Base-by-base conservation (phyloP, 495 filamentous ascomycete species). In the Immersiella caudata region DNA sequence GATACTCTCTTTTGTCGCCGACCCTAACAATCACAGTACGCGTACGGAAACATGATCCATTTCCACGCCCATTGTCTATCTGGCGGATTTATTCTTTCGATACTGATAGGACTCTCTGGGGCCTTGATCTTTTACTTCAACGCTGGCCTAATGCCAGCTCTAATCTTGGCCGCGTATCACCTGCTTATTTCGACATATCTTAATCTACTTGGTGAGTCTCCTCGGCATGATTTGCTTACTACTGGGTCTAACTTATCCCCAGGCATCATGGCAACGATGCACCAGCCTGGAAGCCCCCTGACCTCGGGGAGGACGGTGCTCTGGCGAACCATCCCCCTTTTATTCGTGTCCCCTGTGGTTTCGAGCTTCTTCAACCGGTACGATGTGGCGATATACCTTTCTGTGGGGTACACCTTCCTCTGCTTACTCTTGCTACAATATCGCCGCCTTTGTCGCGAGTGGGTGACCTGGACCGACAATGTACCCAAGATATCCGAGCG, bases 111-210 rank as follows among this genome's bases (percentile, higher is more conserved):
- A 4, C 6, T 70, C 21, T 40, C 65, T 2, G 72, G 74, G 5
- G 58, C 64, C 7, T 24, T 75, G 1, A 40, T 69, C 18, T 70
- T 70, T 16, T 49, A 24, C 8, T n/a, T 70, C 26, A 69, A 76
- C 33, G 25, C 36, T 9, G 62, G 67, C 2, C 50, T 70, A 1
- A 56, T 33, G 24, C 73, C 77, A 14, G 84, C 80, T 33, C 80
- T 86, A 22, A 73, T 82, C 33, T 86, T 85, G 64, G 81, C 82
- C 60, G 79, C 83, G 8, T 86, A 86, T 57, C 67, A 84, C 0
- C 64, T 85, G 18, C 73, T 81, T 2, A 68, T 86, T 25, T 82
- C 84, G 3, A 82, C 81, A 2, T 85, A 86, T 72, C 80, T 86
- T 58, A 82, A 81, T 18, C 65, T 78, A 0, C 81, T 86, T 62